Evolutionary conservation across 1,139 yeast genomes (phyloP).

Genomic region (Saccharomyces uvarum): DNA sequence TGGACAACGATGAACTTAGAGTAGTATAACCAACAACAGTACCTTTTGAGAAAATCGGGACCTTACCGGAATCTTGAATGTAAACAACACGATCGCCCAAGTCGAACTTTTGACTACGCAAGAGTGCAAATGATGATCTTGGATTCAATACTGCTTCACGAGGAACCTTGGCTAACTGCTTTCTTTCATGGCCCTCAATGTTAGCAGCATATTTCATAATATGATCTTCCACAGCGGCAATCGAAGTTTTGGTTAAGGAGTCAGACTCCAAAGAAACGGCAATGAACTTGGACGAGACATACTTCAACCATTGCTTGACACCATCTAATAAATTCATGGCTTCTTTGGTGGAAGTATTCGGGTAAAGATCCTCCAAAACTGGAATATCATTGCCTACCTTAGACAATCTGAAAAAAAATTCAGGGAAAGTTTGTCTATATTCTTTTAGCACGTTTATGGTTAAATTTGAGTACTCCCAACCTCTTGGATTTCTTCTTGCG

Average conservation of each 20-base stretch:
- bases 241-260: slow-evolving; percentile 60
- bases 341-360: slow-evolving; percentile 32
- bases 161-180: slow-evolving; percentile 76
- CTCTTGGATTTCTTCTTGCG: slow-evolving; percentile 56
- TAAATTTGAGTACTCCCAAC: slow-evolving; percentile 79
- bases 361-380: slow-evolving; percentile 36
- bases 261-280: slow-evolving; percentile 74
- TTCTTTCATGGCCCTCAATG: slow-evolving; percentile 39
- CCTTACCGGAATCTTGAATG: slow-evolving; percentile 82
- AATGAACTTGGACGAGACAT: slow-evolving; percentile 47
- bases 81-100: slow-evolving; percentile 88
- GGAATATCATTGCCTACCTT: slow-evolving; percentile 37
- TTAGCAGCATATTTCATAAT: slow-evolving; percentile 44
- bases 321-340: slow-evolving; percentile 39
- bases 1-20: slow-evolving; percentile 44
- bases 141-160: slow-evolving; percentile 78
- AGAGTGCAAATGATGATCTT: slow-evolving; percentile 58
- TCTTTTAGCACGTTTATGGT: slow-evolving; percentile 61
- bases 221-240: slow-evolving; percentile 59
- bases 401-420: slow-evolving; percentile 39
- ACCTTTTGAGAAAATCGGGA: slow-evolving; percentile 81
- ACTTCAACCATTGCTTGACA: slow-evolving; percentile 53
- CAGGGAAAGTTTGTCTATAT: slow-evolving; percentile 56
- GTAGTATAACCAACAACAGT: slow-evolving; percentile 79
- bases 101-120: slow-evolving; percentile 68